Evolutionary conservation across 192 early-diverging fungal species (phyloP).

Genomic region (Coemansia sp.): DNA sequence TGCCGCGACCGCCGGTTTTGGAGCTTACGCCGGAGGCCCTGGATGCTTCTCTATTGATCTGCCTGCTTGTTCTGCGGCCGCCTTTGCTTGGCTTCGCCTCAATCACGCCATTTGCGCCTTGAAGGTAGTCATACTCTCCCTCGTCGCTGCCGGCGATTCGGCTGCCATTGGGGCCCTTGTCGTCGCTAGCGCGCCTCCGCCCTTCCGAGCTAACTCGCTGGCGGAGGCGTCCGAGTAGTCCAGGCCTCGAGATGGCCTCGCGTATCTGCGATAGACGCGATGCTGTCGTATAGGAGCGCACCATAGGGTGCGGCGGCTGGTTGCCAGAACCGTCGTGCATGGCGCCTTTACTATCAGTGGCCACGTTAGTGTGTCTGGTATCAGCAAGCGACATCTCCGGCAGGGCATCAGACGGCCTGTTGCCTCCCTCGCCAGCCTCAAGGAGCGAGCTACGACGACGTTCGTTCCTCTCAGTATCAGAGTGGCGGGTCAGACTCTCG

Average conservation of each 20-base stretch:
- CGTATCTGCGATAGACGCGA: constrained; percentile 36
- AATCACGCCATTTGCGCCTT: background rate
- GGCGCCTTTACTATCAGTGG: background rate
- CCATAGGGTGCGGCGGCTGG: constrained; percentile 19
- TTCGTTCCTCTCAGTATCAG: background rate
- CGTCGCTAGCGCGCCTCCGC: background rate
- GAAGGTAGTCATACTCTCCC: background rate
- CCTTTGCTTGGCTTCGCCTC: background rate
- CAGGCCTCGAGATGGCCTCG: constrained; percentile 11
- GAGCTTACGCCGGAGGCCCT: background rate
- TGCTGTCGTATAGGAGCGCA: constrained; percentile 33
- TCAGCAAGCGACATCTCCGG: background rate
- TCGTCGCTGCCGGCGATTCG: background rate
- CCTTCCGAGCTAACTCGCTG: constrained; percentile 2
- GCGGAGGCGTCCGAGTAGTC: constrained; percentile 14
- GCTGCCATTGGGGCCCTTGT: background rate
- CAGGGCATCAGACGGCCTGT: background rate
- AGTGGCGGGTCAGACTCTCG: background rate
- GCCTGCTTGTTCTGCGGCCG: background rate
- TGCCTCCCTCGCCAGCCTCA: background rate
- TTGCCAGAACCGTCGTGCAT: background rate
- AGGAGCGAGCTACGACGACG: background rate
- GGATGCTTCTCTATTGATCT: background rate
- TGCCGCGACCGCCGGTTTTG: background rate
- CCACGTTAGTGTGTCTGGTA: background rate